Base-by-base conservation (phyloP, 2,329 filamentous ascomycete genomes). In the Lizonia empirigonia region DNA sequence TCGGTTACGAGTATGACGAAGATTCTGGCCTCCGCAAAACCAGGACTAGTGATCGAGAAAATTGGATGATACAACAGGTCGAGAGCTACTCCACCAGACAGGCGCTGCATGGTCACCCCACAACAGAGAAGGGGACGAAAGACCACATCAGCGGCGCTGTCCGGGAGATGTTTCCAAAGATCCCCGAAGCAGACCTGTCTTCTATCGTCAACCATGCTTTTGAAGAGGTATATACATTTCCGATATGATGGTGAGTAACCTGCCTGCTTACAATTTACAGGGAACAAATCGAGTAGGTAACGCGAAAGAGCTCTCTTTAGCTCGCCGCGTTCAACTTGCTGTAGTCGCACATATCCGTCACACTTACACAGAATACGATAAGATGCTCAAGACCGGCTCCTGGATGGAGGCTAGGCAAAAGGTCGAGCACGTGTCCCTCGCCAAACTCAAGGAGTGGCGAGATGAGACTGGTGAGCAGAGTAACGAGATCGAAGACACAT, bases 281-380 rank as follows among this genome's bases (percentile, higher is more conserved):
- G 82, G 82, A 23, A 78, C 79, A 57, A 73, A 77, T 19, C 80
- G 81, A 65, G 82, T 86, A 60, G 84, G 84, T 55, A 84, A 80
- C 48, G 82, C 80, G 26, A 71, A 73, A 37, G 77, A 80, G 49
- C 69, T 86, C 16, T 74, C 80, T 12, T 72, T 86, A 24, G 75
- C 81, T 46, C 79, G 82, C 46, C 78, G 82, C 62, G 82, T 82
- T 16, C 83, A 86, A 62, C 75, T 86, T 51, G 84, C 84, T 30
- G 82, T 84, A 22, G 79, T 82, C 34, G 83, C 84, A 24, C 82
- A 85, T 60, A 84, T 86, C 56, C 80, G 84, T 34, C 84, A 87
- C 63, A 68, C 75, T 12, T 84, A 86, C 62, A 87, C 84, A 55
- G 76, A 84, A 53, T 87, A 87, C 65, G 84, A 87, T 66, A 76